Evolutionary conservation across 495 filamentous ascomycete genomes (phyloP), one percentile per base, ranked within the genome.

Genomic region (Cercophora newfieldiana): DNA sequence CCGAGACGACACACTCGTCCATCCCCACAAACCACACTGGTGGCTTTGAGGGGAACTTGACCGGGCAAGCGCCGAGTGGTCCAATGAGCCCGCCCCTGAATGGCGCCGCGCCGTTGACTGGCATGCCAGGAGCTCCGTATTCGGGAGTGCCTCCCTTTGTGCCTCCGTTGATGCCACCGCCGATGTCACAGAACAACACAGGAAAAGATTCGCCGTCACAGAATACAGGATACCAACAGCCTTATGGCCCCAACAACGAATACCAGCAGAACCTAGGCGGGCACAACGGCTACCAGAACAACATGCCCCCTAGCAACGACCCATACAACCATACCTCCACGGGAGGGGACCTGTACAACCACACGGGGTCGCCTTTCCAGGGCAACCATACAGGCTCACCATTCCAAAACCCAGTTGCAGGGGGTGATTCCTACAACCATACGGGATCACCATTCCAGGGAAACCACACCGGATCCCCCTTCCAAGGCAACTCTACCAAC

Each of bases 181-280:
- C 59, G 21, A 50, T 61, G 33, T 28, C 31, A 18, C 59, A 33
- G 31, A 30, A 47, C 24, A 28, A 49, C 22, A 24, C 37, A 18
- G 50, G 24, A 14, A 31, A 57, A 33, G 48, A 63, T 25, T 51
- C 26, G 12, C 24, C 26, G 8, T 44, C 57, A 44, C 57, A 66
- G 28, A 63, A 26, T 22, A 44, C 37, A 14, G 31, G 1, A 18
- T 56, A 44, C 55, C 48, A 47, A 47, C 30, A 33, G 54, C 49
- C 56, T 22, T 24, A 25, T 25, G 16, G n/a, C 37, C 26, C 5
- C 8, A 25, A 25, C 14, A 31, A 61, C 44, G 33, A 51, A 25
- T 29, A 51, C 22, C 65, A 66, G 50, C 65, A 61, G 2, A 22
- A 59, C 16, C 50, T 62, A 5, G 65, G 59, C 19, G 65, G 59